Evolutionary conservation across 306 rosid genomes (phyloP), one percentile per base, ranked within the genome.

Genomic region (Prunus mongolica): DNA sequence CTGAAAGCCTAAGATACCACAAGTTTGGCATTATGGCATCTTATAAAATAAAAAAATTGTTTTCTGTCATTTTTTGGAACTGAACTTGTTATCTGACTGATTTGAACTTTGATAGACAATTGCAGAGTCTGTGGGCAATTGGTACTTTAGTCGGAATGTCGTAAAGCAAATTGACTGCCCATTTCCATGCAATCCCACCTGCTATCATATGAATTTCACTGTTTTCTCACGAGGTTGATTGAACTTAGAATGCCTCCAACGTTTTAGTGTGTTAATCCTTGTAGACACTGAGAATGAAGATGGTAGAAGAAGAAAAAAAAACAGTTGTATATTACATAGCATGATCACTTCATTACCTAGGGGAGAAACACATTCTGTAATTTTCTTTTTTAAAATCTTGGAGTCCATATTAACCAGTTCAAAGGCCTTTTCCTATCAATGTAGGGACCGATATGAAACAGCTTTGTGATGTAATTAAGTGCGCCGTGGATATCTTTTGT

Each of bases 121-220:
- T 82, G 97, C 97, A 60, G 97, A 89, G 80, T 88, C 97, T 74
- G 93, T 90, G 54, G 96, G 88, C 49, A 93, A 88, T 82, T 95
- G 99, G 97, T 95, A 81, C 85, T 90, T 95, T 80, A 54, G 81
- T 63, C 84, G 86, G 52, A 73, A 79, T 66, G 80, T 47, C 28
- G 76, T 71, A 65, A 92, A 90, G 84, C 88, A 72, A 76, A 86
- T 91, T 58, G 96, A 95, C 84, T 89, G 97, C 81, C 86, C 97
- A 60, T 95, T 80, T 88, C 88, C 97, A 50, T 92, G 97, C 89
- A 88, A 95, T 79, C 99, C 97, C 78, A 92, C 97, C 72, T 95
- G 96, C 81, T 76, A 77, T 78, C 77, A 92, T 87, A 75, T 83
- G 92, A 86, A 86, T 80, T 82, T 89, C 80, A 80, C 84, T 63